Conservation (phyloP, 345 rosid genomes). For the Garcia nutans region DNA sequence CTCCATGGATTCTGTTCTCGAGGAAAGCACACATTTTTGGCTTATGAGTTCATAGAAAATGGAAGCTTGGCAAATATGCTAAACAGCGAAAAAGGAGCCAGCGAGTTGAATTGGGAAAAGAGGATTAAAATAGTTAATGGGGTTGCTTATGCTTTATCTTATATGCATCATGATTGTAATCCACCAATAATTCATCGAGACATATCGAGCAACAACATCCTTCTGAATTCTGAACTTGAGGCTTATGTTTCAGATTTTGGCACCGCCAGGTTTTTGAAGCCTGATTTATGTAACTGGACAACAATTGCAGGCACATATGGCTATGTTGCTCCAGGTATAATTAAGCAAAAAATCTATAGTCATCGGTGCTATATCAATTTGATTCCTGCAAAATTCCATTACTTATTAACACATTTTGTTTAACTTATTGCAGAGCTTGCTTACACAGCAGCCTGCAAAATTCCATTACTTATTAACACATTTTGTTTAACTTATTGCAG, state of each 20-base stretch:
- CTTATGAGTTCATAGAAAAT: conserved; percentile 28
- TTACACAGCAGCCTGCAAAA: background rate
- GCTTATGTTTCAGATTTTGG: conserved; percentile 19
- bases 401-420: background rate
- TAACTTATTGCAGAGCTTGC: conserved; percentile 15
- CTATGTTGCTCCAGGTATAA: conserved; percentile 16
- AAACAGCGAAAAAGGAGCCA: conserved; percentile 11
- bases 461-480: background rate
- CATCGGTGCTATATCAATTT: background rate
- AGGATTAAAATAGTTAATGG: conserved; percentile 22
- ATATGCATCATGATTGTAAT: conserved; percentile 23
- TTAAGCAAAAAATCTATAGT: background rate
- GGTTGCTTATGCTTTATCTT: conserved; percentile 23
- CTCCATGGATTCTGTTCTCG: conserved; percentile 27
- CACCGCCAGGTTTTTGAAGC: conserved; percentile 13
- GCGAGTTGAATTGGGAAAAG: conserved; percentile 31
- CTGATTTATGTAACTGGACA: conserved; percentile 11
- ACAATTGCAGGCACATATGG: conserved; percentile 16
- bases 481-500: background rate
- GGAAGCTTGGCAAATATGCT: conserved; percentile 34
- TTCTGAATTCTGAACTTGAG: conserved; percentile 6
- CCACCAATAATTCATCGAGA: conserved; percentile 31
- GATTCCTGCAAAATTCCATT: background rate
- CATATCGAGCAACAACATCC: conserved; percentile 11
- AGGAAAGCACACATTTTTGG: conserved; percentile 15